Conservation (phyloP, 768 basidiomycete genomes). For the Heimioporus sp. region DNA sequence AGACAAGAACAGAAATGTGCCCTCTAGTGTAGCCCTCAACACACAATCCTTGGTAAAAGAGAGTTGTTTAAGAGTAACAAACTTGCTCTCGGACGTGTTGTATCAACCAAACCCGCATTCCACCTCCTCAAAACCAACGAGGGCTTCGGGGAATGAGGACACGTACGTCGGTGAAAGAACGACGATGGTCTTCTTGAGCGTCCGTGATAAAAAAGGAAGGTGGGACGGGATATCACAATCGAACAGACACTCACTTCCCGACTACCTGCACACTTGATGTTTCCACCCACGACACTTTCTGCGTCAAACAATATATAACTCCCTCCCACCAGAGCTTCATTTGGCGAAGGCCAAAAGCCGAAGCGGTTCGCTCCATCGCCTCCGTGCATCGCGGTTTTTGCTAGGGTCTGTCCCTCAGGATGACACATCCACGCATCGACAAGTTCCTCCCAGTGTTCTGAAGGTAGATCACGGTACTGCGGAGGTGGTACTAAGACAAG, state of each 20-base stretch:
- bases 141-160: slow-evolving; percentile 48
- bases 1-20: slow-evolving; percentile 47
- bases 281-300: slow-evolving; percentile 44
- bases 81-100: slow-evolving; percentile 83
- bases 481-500: slow-evolving; percentile 52
- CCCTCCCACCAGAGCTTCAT: slow-evolving; percentile 83
- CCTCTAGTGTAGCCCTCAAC: slow-evolving; percentile 88
- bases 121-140: slow-evolving; percentile 44
- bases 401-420: slow-evolving; percentile 71
- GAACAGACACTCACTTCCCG: slow-evolving; percentile 48
- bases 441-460: slow-evolving; percentile 96
- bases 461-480: slow-evolving; percentile 83
- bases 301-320: slow-evolving; percentile 83
- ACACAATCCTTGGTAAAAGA: slow-evolving; percentile 62
- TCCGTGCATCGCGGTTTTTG: slow-evolving; percentile 42
- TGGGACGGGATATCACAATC: slow-evolving; percentile 1
- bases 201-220: slow-evolving; percentile 43
- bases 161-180: slow-evolving; percentile 58
- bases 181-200: slow-evolving; percentile 93
- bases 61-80: slow-evolving; percentile 81
- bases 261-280: slow-evolving; percentile 16
- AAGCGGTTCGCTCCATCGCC: slow-evolving; percentile 27
- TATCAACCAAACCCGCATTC: slow-evolving; percentile 73
- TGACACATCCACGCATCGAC: slow-evolving; percentile 99
- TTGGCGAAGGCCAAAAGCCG: slow-evolving; percentile 76